A percentile compares a stretch with the other conserved stretches of the same genome.
Evolutionary conservation across 371 early-diverging fungal genomes (phyloP).

Genomic region (Apophysomyces elegans): DNA sequence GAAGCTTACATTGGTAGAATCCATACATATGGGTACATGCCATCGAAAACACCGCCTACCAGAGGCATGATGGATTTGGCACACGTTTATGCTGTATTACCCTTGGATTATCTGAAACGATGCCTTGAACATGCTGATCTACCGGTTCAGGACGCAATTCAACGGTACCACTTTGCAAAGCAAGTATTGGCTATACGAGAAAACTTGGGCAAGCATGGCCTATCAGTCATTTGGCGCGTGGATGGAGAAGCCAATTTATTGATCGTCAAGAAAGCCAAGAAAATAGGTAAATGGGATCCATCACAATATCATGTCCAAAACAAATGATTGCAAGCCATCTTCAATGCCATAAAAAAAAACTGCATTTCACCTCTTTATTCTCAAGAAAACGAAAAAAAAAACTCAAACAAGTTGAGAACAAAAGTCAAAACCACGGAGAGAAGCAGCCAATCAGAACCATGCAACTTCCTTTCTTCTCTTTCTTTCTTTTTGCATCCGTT

Average conservation of each 20-base stretch:
- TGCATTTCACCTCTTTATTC: neutral
- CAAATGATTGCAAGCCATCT: neutral
- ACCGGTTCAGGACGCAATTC: conserved; percentile 38
- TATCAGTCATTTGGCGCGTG: conserved; percentile 37
- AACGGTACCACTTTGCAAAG: conserved; percentile 39
- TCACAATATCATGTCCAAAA: conserved; percentile 22
- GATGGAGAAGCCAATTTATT: conserved; percentile 19
- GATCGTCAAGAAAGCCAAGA: conserved; percentile 33
- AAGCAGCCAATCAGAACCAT: neutral
- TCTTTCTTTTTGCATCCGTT: neutral
- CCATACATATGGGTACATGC: conserved; percentile 36
- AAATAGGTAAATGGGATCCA: conserved; percentile 44
- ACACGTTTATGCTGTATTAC: conserved; percentile 35
- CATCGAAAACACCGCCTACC: conserved; percentile 32
- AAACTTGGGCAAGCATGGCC: conserved; percentile 18
- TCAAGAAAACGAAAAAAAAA: no score
- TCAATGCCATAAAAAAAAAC: neutral
- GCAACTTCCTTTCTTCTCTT: neutral
- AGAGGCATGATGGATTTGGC: conserved; percentile 37
- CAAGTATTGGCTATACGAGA: conserved; percentile 28
- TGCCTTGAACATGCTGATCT: conserved; percentile 42
- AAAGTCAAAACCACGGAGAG: neutral
- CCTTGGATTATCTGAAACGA: conserved; percentile 39
- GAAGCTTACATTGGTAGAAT: conserved; percentile 30
- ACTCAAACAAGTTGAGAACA: no score